Evolutionary conservation across 768 basidiomycete genomes (phyloP), one percentile per base, ranked within the genome.

Genomic region (Dentipellis fragilis): DNA sequence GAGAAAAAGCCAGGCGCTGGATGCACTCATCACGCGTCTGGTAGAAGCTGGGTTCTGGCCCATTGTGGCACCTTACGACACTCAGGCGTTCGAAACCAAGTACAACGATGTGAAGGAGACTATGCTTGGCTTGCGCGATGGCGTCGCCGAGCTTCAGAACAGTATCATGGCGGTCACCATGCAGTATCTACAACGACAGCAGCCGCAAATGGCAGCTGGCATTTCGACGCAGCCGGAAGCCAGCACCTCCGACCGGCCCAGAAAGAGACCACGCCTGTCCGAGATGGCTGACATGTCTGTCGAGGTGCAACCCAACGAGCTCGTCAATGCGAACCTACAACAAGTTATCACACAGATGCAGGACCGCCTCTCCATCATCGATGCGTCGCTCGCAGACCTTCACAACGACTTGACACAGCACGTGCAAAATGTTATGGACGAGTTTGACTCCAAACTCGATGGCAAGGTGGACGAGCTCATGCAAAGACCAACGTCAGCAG

Each of bases 1-100:
- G 57, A 17, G 22, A 73, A 72, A 55, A 68, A 70, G 58, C n/a
- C 64, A 62, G 38, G 68, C 70, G 29, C 57, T 75, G 35, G 69
- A 67, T 36, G 62, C 60, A 2, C 39, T 54, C 11, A 52, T 73
- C 16, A 64, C 61, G 35, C 66, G 62, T 19, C 67, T 76, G 12
- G 52, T 71, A 5, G 68, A 67, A 22, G 62, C 65, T 48, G 66
- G 66, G 16, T 75, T 73, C 56, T 76, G 75, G 75, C 75, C 75
- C 5, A 49, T 68, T 35, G n/a, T 72, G 3, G 64, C 62, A 19
- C 51, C 56, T 6, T 58, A 67, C n/a, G 63, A 65, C 16, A 49
- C 66, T 14, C 58, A 63, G n/a, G 55, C 52, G 10, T 17, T 63
- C 36, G 61, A 66, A 16, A 16, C 36, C 21, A 66, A 67, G 52